Conservation (phyloP, 2,329 filamentous ascomycete genomes). For the Rhytidhysteron rufulum region DNA sequence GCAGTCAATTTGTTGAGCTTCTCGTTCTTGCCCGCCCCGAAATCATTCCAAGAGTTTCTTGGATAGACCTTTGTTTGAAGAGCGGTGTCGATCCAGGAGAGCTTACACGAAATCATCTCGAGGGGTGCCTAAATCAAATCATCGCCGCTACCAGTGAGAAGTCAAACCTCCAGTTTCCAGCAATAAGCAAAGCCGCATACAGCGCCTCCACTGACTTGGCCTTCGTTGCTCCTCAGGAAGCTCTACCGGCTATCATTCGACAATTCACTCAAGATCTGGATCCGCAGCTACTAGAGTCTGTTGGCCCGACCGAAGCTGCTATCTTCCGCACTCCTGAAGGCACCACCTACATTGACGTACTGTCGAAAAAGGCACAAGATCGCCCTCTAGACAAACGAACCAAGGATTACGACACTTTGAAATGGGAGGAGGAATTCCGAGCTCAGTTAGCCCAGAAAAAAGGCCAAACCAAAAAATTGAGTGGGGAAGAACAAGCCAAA, state of each 20-base stretch:
- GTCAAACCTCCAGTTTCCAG: constrained; percentile 21
- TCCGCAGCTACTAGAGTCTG: constrained; percentile 61
- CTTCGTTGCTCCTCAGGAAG: constrained; percentile 82
- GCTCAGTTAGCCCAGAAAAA: constrained; percentile 89
- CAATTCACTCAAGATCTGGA: constrained; percentile 73
- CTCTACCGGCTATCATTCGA: constrained; percentile 71
- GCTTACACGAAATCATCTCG: constrained; percentile 63
- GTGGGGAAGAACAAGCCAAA: constrained; percentile 81
- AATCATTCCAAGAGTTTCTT: constrained; percentile 71
- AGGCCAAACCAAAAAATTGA: constrained; percentile 85
- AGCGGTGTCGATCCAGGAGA: constrained; percentile 78
- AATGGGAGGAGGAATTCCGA: constrained; percentile 93
- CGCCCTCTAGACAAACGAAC: constrained; percentile 77
- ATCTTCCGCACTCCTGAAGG: constrained; percentile 91
- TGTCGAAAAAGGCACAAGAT: constrained; percentile 74
- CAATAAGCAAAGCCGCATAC: constrained; percentile 68
- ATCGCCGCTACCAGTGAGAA: constrained; percentile 49
- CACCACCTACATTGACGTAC: constrained; percentile 82
- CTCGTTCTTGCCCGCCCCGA: constrained; percentile 75
- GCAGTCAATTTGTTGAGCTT: constrained; percentile 70
- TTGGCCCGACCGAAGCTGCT: constrained; percentile 84
- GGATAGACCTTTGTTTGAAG: constrained; percentile 84
- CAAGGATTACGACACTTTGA: constrained; percentile 92
- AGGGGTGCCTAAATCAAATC: constrained; percentile 66
- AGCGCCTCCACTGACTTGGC: constrained; percentile 85